Evolutionary conservation across 176 grass and related monocot genomes (phyloP).

Genomic region (Avena insularis): DNA sequence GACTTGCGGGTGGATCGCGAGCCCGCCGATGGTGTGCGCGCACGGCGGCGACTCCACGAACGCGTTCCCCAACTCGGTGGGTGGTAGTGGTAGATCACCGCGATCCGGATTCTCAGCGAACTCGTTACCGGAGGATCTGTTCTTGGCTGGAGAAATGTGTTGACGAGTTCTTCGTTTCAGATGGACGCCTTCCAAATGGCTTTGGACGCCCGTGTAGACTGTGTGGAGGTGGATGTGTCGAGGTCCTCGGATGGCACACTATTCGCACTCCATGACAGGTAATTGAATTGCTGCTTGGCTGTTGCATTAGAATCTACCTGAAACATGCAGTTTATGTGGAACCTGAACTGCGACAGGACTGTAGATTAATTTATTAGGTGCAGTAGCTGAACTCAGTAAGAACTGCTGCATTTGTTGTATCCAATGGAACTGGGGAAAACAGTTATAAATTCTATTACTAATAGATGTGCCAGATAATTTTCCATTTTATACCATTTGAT

Average conservation of each 20-base stretch:
- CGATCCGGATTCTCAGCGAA: neutral
- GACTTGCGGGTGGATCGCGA: slow-evolving; percentile 81
- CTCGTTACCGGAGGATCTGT: neutral
- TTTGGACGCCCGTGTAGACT: slow-evolving; percentile 71
- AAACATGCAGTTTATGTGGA: neutral
- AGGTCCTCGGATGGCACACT: slow-evolving; percentile 74
- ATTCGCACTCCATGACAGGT: slow-evolving; percentile 89
- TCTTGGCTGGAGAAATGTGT: slow-evolving; percentile 4
- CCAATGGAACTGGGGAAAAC: neutral
- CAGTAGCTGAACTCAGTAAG: neutral
- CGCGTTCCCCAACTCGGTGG: slow-evolving; percentile 66
- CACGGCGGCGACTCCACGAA: slow-evolving; percentile 83
- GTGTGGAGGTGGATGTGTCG: slow-evolving; percentile 89
- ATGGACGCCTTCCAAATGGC: slow-evolving; percentile 80
- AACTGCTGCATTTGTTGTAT: neutral
- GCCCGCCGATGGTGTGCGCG: slow-evolving; percentile 79
- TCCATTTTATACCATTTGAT: neutral
- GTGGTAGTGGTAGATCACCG: neutral
- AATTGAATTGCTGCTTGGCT: slow-evolving; percentile 14
- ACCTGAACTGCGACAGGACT: neutral
- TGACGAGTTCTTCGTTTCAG: slow-evolving; percentile 42
- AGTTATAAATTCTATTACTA: neutral
- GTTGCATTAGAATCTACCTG: neutral
- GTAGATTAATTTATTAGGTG: neutral
- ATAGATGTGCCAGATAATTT: neutral